Base-by-base conservation (phyloP, 768 basidiomycete genomes). In the Porpolomopsis calyptriformis region DNA sequence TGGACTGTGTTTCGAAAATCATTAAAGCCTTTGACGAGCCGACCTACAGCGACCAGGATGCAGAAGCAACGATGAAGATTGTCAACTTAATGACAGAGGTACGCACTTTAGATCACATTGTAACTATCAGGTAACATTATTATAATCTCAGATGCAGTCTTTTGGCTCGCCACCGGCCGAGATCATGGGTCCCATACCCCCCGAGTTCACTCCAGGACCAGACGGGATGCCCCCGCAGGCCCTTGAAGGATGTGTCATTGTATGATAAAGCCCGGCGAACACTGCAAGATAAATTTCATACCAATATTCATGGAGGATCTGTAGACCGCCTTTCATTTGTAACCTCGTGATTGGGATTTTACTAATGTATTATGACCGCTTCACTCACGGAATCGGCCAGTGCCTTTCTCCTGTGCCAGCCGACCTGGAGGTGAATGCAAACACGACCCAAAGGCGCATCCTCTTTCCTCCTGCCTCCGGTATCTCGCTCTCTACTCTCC, bases 171-270 rank as follows among this genome's bases (percentile, higher is more conserved):
- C 87, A 0, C 89, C 89, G 2, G 57, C 74, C 16, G 85, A 87
- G 54, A 73, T 91, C 41, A 89, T 91, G 84, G 89, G 87, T 1
- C 75, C 79, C 0, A 67, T 91, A 40, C 89, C 89, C 0, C 74
- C 84, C 2, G 85, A 83, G n/a, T 62, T 77, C 23, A 68, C 64
- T 5, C 51, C 80, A 20, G 77, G 75, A 0, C 39, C 67, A 1
- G 80, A 83, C 41, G 80, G 79, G 4, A n/a, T 52, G 7, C 55
- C 55, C n/a, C n/a, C n/a, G 18, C 46, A 43, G 12, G 19, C 45
- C n/a, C 41, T 45, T 22, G 62, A 60, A 35, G 54, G 53, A 3
- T 66, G 65, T 40, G 48, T 48, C 12, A 52, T 66, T 45, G 60
- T 58, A 23, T 66, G 36, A 46, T 34, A 31, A 31, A 31, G 16